Percentiles rank a stretch among this genome's conserved stretches.
These are phyloP conservation scores for Geosmithia morbida DNA, from an alignment of 2,329 filamentous ascomycete genomes.

Conservation along the genomic window DNA sequence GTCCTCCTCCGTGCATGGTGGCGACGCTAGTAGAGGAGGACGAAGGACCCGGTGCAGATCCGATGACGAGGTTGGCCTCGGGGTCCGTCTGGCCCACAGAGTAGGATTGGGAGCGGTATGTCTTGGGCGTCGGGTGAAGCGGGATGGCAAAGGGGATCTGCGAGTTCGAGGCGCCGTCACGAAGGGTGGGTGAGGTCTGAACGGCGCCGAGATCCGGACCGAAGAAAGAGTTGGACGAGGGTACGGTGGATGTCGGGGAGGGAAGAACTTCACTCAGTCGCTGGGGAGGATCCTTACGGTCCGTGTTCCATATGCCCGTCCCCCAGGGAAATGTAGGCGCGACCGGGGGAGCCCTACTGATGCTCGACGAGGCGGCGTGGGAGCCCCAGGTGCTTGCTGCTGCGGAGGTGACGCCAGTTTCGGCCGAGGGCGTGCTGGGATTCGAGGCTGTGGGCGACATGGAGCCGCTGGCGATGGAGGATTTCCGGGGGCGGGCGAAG, in stretches of 20 bases:
- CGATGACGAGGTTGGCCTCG: constrained; percentile 24
- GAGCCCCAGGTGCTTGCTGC: constrained; percentile 35
- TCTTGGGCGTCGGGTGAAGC: constrained; percentile 79
- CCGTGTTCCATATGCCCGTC: constrained; percentile 70
- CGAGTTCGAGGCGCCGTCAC: constrained; percentile 37
- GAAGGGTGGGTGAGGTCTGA: constrained; percentile 35
- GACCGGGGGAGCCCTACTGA: constrained; percentile 30
- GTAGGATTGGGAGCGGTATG: constrained; percentile 90
- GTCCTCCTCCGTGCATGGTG: constrained; percentile 12
- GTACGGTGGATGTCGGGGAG: constrained; percentile 53
- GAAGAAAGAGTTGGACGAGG: constrained; percentile 34
- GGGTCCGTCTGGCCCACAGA: constrained; percentile 82
- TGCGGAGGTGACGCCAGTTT: constrained; percentile 24
- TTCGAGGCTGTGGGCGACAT: constrained; percentile 72
- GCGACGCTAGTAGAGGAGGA: constrained; percentile 28
- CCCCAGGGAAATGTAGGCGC: constrained; percentile 52
- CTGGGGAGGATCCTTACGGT: constrained; percentile 65
- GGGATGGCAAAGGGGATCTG: constrained; percentile 81
- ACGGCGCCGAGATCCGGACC: constrained; percentile 26
- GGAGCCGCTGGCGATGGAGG: constrained; percentile 60
- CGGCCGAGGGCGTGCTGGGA: constrained; percentile 63
- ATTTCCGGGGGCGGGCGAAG: constrained; percentile 51
- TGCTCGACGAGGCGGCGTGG: constrained; percentile 30
- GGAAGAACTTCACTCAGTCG: constrained; percentile 60
- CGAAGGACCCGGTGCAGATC: no score